These are phyloP conservation scores for Actinomortierella wolfii DNA, from an alignment of 371 early-diverging fungal species.

Conservation along the genomic window DNA sequence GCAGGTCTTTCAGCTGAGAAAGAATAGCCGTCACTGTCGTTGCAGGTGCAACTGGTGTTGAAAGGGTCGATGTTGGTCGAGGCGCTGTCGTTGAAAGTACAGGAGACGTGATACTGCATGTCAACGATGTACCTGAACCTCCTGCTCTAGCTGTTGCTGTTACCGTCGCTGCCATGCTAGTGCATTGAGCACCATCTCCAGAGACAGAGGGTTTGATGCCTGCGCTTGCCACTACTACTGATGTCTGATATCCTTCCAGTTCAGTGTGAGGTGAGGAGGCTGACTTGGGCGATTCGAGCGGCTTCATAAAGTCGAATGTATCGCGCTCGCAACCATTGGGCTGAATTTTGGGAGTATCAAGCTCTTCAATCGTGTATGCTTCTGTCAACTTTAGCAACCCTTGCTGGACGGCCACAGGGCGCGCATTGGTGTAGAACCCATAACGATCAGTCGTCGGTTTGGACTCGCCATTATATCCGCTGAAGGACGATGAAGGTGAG, in stretches of 20 bases:
- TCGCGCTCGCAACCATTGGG: neutral
- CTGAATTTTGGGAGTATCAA: constrained; percentile 14
- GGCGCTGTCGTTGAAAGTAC: constrained; percentile 26
- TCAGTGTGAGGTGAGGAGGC: too few species aligned
- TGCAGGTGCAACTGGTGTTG: constrained; percentile 27
- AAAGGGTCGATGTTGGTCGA: constrained; percentile 39
- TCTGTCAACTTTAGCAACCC: constrained; percentile 39
- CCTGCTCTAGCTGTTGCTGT: neutral
- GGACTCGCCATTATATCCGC: constrained; percentile 5
- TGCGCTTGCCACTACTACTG: too few species aligned
- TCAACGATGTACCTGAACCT: constrained; percentile 4
- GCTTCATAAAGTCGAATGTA: too few species aligned
- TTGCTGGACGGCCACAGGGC: constrained; percentile 44
- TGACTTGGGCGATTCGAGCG: too few species aligned
- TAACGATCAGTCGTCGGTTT: constrained; percentile 44
- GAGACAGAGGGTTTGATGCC: too few species aligned
- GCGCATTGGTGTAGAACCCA: constrained; percentile 36
- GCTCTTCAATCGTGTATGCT: constrained; percentile 20
- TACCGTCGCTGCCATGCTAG: too few species aligned
- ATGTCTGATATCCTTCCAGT: too few species aligned
- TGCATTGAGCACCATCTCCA: too few species aligned
- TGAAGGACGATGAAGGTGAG: constrained; percentile 26
- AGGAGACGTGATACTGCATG: constrained; percentile 22
- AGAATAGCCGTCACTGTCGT: constrained; percentile 34
- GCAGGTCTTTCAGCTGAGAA: constrained; percentile 44